Base-by-base conservation (phyloP, 1,284 basidiomycete species). In the Cystobasidium sp. region DNA sequence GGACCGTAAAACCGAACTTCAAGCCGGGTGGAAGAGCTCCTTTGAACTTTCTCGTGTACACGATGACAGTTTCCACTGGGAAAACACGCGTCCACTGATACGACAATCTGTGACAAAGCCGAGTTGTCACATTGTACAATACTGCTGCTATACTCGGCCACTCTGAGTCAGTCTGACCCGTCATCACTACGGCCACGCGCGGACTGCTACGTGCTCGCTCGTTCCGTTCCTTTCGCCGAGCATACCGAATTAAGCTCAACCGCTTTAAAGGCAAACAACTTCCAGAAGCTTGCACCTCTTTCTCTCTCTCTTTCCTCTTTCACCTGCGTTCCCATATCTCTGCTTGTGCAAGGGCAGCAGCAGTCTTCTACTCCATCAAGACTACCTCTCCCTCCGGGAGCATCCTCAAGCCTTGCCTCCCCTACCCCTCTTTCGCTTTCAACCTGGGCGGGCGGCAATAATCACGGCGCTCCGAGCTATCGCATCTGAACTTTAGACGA, bases 181-280 rank as follows among this genome's bases (percentile, higher is more conserved):
- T 31, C 31, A 31, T 31, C 31, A 31, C 31, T 31, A 31, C 31
- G 31, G 31, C 31, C 31, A 31, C 31, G 31, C 31, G 31, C 31
- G 31, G 31, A 31, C 31, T 31, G 31, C 31, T 31, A 31, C 31
- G 2, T 2, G 31, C 56, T 59, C 56, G 56, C 56, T 59, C 56
- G 56, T 59, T 59, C 56, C 56, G 56, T 14, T 41, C 37, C 56
- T 59, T 31, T 4, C 6, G 31, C 56, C 56, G 56, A 49, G n/a
- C 46, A 31, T 31, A 31, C 46, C n/a, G 46, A 59, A 43, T 59
- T 41, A 59, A 43, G 56, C 56, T 59, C 56, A 49, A n/a, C 46
- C 18, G 9, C 14, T 53, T 41, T n/a, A 59, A 56, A 37, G 53
- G 53, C 53, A 37, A 56, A 18, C 43, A 41, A 31, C 37, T 22